Conservation (phyloP, 352 stramenopile species). For the Globisporangium nunn region DNA sequence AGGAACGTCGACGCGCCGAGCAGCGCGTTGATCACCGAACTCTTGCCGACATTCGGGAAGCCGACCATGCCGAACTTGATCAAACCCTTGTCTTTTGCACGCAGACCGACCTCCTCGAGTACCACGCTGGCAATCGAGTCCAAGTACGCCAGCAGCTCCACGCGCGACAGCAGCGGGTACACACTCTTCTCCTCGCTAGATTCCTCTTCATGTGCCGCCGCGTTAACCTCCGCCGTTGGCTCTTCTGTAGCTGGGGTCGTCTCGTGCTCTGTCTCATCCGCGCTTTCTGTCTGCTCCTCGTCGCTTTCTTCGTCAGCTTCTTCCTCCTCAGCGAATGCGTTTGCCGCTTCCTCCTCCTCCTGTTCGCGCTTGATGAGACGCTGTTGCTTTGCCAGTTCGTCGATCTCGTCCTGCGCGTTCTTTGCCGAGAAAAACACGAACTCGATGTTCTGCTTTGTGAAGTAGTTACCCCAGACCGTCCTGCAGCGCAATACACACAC, state of each 20-base stretch:
- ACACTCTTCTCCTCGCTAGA: conserved; percentile 12
- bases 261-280: neutral
- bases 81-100: conserved; percentile 75
- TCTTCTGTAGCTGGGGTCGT: conserved; percentile 12
- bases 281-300: neutral
- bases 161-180: conserved; percentile 64
- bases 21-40: conserved; percentile 98
- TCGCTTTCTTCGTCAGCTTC: conserved; percentile 13
- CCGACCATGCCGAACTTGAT: conserved; percentile 98
- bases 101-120: conserved; percentile 46
- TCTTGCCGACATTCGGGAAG: conserved; percentile 99
- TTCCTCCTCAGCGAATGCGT: conserved; percentile 15
- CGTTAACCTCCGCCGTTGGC: neutral
- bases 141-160: conserved; percentile 74
- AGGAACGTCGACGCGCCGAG: conserved; percentile 93
- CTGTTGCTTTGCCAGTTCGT: conserved; percentile 66
- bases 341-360: conserved; percentile 15
- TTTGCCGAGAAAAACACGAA: conserved; percentile 98
- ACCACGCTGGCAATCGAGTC: conserved; percentile 45
- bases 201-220: neutral
- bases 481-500: conserved; percentile 16
- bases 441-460: conserved; percentile 85
- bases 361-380: conserved; percentile 24
- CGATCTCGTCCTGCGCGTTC: conserved; percentile 88
- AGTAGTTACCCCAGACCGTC: conserved; percentile 93